A percentile compares a stretch with the other conserved stretches of the same genome.
Evolutionary conservation across 148 eudicot genomes (phyloP).

Genomic region (Chenopodium album): DNA sequence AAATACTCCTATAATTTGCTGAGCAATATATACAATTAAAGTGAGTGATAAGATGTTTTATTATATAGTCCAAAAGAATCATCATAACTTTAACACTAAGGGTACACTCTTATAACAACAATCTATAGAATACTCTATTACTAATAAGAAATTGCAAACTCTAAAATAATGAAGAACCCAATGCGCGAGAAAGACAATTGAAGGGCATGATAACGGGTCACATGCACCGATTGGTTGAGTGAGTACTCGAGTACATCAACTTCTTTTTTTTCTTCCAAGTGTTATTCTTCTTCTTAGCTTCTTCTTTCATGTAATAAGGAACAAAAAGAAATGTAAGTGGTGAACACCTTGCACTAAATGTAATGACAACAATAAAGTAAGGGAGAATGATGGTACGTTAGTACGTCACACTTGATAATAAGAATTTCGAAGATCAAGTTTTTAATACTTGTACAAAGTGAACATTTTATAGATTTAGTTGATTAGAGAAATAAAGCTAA

Average conservation of each 20-base stretch:
- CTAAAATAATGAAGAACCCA: not conserved
- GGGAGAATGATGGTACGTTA: no score
- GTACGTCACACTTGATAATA: no score
- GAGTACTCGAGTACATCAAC: slow-evolving; percentile 18
- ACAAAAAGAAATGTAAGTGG: slow-evolving; percentile 18
- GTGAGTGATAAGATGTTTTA: not conserved
- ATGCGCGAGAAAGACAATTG: slow-evolving; percentile 24
- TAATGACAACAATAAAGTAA: no score
- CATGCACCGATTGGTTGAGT: slow-evolving; percentile 24
- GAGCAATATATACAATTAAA: not conserved
- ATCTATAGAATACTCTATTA: not conserved
- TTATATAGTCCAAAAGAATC: not conserved
- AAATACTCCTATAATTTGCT: no score
- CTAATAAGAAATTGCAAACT: not conserved
- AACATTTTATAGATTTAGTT: no score
- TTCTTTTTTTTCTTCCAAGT: not conserved
- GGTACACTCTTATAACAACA: not conserved
- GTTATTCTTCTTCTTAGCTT: not conserved
- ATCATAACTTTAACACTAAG: not conserved
- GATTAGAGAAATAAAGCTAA: no score
- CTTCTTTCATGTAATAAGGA: not conserved
- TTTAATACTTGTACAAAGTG: no score
- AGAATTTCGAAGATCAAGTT: no score
- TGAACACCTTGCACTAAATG: not conserved
- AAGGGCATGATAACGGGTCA: slow-evolving; percentile 27